Conservation (phyloP, 345 rosid species). For the Toxicodendron radicans region DNA sequence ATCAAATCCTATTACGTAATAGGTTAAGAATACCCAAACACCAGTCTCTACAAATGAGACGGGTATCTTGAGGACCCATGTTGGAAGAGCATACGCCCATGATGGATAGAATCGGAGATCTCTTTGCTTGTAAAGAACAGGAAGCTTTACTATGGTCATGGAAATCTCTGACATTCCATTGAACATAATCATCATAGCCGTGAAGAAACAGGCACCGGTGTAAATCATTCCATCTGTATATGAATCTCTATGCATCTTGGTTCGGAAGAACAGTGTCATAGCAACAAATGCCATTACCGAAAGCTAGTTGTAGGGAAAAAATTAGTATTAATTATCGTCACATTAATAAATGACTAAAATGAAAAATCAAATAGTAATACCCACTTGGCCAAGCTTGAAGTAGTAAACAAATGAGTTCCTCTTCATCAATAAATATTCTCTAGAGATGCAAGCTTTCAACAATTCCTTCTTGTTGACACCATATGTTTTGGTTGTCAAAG, state of each 20-base stretch:
- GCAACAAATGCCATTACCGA: conserved; percentile 33
- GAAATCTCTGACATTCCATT: conserved; percentile 74
- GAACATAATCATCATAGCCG: conserved; percentile 49
- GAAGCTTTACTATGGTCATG: conserved; percentile 80
- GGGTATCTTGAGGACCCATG: conserved; percentile 81
- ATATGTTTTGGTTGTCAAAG: conserved; percentile 47
- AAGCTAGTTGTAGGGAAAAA: conserved; percentile 34
- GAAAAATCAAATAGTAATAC: neutral
- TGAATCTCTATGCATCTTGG: conserved; percentile 51
- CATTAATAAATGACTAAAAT: neutral
- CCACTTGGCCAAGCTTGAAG: conserved; percentile 55
- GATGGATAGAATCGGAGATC: conserved; percentile 71
- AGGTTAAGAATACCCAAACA: conserved; percentile 59
- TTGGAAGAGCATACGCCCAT: conserved; percentile 77
- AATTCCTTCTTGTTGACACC: conserved; percentile 56
- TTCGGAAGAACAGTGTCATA: conserved; percentile 69
- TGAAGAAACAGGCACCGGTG: conserved; percentile 68
- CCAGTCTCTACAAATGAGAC: conserved; percentile 60
- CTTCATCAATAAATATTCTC: conserved; percentile 62
- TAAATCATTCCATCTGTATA: conserved; percentile 51
- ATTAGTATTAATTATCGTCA: conserved; percentile 9
- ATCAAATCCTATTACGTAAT: conserved; percentile 75
- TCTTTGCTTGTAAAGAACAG: conserved; percentile 85
- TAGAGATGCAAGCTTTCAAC: conserved; percentile 50
- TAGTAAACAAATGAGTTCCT: conserved; percentile 54